Evolutionary conservation across 129 eudicot genomes (phyloP).

Genomic region (Artemisia tridentata): DNA sequence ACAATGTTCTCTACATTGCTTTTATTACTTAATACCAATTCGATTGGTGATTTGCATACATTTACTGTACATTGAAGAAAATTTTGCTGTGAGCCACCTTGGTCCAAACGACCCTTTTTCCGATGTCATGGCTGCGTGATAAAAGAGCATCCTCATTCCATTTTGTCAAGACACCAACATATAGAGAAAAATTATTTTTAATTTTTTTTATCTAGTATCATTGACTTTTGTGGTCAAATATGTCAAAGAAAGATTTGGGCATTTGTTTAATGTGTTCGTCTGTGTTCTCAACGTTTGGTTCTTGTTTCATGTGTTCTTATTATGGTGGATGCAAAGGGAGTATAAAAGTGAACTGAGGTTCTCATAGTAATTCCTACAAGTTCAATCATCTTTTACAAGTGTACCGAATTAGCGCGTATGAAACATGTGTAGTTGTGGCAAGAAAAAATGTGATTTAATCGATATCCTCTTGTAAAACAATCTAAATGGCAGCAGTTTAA

Average conservation of each 20-base stretch:
- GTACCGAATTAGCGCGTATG: no score
- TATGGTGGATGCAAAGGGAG: not conserved
- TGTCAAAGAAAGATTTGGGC: not conserved
- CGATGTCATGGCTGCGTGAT: conserved; percentile 10
- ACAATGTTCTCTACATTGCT: not conserved
- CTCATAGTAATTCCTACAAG: no score
- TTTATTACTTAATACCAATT: conserved; percentile 3
- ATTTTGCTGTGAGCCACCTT: conserved; percentile 38
- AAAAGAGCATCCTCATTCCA: not conserved
- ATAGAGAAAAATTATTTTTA: not conserved
- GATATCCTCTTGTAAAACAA: no score
- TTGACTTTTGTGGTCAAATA: not conserved
- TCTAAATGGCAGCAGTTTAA: no score
- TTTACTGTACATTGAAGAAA: conserved; percentile 33
- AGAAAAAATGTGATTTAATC: no score
- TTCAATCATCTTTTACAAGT: no score
- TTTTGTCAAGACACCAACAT: conserved; percentile 9
- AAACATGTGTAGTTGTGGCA: no score
- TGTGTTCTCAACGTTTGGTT: conserved; percentile 8
- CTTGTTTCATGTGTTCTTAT: not conserved
- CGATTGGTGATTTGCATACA: conserved; percentile 20
- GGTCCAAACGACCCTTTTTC: conserved; percentile 7
- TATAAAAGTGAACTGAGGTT: no score
- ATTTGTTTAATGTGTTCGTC: conserved; percentile 12
- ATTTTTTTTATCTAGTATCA: not conserved